Base-by-base conservation (phyloP, 306 rosid genomes). In the Ziziphus jujuba region DNA sequence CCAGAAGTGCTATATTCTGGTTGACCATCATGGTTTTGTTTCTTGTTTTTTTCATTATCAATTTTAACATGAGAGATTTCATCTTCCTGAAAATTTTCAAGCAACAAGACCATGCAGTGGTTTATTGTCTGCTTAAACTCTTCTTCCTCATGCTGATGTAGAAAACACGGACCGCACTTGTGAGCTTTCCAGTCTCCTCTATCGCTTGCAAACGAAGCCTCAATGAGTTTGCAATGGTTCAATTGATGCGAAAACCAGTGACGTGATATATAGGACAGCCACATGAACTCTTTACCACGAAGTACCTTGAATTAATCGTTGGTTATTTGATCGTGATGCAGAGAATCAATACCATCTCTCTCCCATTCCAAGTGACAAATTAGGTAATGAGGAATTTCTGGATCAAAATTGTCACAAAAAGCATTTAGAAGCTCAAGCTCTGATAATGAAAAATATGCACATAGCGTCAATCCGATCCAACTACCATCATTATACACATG, bases 261-360 rank as follows among this genome's bases (percentile, higher is more conserved):
- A 12, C 67, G 36, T 8, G 67, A 67, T 58, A 69, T 69, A 48
- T 54, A 19, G 22, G 43, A 53, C 14, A 72, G 8, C 56, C 57
- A 70, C 16, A 70, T 9, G 19, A 33, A 17, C 8, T 9, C 43
- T 16, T 8, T 13, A 8, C 15, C 16, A 25, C 3, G 14, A 5
- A 15, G 9, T n/a, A 57, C 15, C 66, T 45, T 2, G 20, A 10
- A 51, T 49, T 12, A 62, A 9, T 69, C 51, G 9, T 36, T 23
- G 9, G 8, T 56, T 33, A 58, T 12, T 3, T 20, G 5, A 38
- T 76, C 48, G 5, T 0, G 17, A 48, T 50, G 24, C 22, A 73
- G 9, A 35, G 67, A 36, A 1, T 51, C 33, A 3, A 48, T 9
- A 1, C 49, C 0, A 20, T 47, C 61, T 23, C 10, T 25, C 19